Conservation (phyloP, 208 protist genomes). For the Borovskyia barvae region DNA sequence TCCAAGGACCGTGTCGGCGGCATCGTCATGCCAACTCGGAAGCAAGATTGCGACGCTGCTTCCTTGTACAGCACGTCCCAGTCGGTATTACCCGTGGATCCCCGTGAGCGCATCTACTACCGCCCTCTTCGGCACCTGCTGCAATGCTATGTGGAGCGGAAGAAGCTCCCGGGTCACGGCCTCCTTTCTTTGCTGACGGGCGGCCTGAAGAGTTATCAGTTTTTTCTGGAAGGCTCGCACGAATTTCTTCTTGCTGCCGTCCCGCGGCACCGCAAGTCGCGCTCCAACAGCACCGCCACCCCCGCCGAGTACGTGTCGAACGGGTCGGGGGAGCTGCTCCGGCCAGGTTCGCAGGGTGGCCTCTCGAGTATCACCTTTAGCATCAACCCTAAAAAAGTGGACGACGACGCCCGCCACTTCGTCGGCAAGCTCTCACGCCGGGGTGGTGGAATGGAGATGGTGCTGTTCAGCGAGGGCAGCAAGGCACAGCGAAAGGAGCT, state of each 20-base stretch:
- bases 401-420: slow-evolving; percentile 30
- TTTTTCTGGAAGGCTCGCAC: slow-evolving; percentile 39
- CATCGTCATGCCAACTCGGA: slow-evolving; percentile 30
- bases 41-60: slow-evolving; percentile 35
- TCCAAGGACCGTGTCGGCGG: background rate
- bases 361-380: slow-evolving; percentile 35
- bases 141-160: slow-evolving; percentile 43
- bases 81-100: slow-evolving; percentile 39
- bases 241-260: slow-evolving; percentile 39
- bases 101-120: slow-evolving; percentile 48
- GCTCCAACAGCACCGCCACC: too few species aligned
- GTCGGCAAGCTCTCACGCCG: slow-evolving; percentile 35
- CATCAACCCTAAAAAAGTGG: slow-evolving; percentile 24
- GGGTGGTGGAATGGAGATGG: slow-evolving; percentile 25
- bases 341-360: slow-evolving; percentile 22
- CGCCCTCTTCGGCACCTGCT: slow-evolving; percentile 38
- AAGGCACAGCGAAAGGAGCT: slow-evolving; percentile 37
- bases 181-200: slow-evolving; percentile 13
- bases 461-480: slow-evolving; percentile 45
- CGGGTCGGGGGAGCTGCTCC: slow-evolving; percentile 23
- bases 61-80: slow-evolving; percentile 53
- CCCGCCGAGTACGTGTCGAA: slow-evolving; percentile 28
- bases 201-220: slow-evolving; percentile 26
- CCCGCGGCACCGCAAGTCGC: slow-evolving; percentile 8
- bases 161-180: slow-evolving; percentile 12